Evolutionary conservation across 306 rosid species (phyloP), one percentile per base, ranked within the genome.

Genomic region (Fagus crenata): DNA sequence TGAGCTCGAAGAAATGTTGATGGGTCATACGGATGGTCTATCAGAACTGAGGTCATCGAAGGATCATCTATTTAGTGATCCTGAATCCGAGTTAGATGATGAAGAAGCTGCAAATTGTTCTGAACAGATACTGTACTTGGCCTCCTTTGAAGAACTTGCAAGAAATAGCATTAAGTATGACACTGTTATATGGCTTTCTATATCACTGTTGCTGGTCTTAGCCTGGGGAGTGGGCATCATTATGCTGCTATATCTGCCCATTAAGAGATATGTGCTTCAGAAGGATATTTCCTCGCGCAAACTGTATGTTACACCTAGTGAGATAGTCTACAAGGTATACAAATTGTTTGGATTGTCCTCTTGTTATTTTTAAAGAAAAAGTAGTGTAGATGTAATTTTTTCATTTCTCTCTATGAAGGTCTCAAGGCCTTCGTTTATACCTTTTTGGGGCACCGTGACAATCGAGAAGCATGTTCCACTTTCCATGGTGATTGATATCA

Each of bases 161-260:
- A 61, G 86, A 63, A 86, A 80, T 69, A 80, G 78, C n/a, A 22
- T 95, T 39, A 75, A 88, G 84, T 95, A 95, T 69, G 98, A 95
- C 75, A 90, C 89, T 2, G 73, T 92, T 79, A 88, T 95, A 79
- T 92, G 95, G 97, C 84, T 95, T 75, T 86, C 91, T 74, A 91
- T 95, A 79, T 95, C 98, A 35, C 71, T 92, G 3, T 83, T 95
- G 78, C 90, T 95, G 77, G 88, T 90, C 71, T 85, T 90, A 79
- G 98, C 97, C 74, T 95, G 98, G 98, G 97, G 98, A 73, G 58
- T 87, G 78, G 98, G 98, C 40, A 75, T 94, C 78, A 69, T 94
- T 67, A 89, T 94, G 97, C 86, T 94, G 78, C 86, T 94, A 55
- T 94, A 92, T 88, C 90, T 94, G 39, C 98, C 98, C 73, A 39